Evolutionary conservation across 306 rosid species (phyloP).

Genomic region (Luffa acutangula): DNA sequence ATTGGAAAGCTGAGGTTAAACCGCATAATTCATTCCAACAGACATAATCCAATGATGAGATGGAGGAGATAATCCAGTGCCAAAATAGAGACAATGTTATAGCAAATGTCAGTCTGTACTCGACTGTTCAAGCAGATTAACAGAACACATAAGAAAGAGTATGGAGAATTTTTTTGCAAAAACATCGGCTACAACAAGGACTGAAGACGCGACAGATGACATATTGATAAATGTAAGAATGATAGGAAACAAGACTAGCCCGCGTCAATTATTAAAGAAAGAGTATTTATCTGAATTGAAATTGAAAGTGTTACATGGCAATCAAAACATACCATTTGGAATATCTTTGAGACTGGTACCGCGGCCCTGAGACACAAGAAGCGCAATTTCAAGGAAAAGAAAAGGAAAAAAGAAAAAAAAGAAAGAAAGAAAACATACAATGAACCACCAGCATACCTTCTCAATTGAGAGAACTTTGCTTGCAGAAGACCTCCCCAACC

Average conservation of each 20-base stretch:
- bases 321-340: conserved; percentile 60
- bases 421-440: background rate
- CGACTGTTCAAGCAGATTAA: background rate
- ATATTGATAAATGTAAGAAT: background rate
- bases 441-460: conserved; percentile 32
- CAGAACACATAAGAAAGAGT: background rate
- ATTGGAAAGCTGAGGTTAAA: background rate
- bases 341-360: conserved; percentile 85
- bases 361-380: conserved; percentile 51
- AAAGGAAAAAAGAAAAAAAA: background rate
- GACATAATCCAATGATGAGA: background rate
- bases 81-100: background rate
- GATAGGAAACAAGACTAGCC: background rate
- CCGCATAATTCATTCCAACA: background rate
- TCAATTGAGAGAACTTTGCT: conserved; percentile 54
- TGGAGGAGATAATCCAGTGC: background rate
- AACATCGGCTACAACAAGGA: background rate
- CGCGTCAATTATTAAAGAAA: background rate
- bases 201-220: background rate
- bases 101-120: background rate
- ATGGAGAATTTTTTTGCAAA: background rate
- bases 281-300: background rate
- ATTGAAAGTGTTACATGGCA: background rate
- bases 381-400: background rate
- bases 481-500: conserved; percentile 38